A percentile compares a stretch with the other conserved stretches of the same genome.
Evolutionary conservation across 1,284 basidiomycete species (phyloP).

Genomic region (Trichosporon sp.): DNA sequence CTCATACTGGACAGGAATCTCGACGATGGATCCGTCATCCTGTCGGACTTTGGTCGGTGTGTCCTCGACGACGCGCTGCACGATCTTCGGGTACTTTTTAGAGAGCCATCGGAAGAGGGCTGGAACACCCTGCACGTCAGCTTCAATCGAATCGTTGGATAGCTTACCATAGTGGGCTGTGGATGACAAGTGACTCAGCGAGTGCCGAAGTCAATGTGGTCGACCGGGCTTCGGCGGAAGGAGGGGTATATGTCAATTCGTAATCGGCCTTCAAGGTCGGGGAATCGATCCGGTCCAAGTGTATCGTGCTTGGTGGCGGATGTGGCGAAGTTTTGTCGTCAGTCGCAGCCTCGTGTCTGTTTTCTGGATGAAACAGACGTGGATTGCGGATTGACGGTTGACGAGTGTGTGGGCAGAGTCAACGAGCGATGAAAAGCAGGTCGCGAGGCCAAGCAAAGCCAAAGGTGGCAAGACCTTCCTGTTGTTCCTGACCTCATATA

Average conservation of each 20-base stretch:
- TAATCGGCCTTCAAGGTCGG: neutral
- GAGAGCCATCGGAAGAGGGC: constrained; percentile 88
- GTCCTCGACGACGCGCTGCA: constrained; percentile 74
- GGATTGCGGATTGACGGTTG: neutral
- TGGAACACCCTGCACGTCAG: constrained; percentile 65
- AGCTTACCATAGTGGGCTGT: constrained; percentile 11
- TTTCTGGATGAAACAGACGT: neutral
- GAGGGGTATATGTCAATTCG: neutral
- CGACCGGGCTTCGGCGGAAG: neutral
- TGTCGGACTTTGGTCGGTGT: constrained; percentile 61
- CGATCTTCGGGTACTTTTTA: constrained; percentile 95
- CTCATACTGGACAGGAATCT: constrained; percentile 76
- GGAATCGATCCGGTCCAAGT: neutral
- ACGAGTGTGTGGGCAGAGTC: neutral
- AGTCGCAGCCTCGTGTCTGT: neutral
- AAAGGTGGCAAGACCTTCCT: neutral
- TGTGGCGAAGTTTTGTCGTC: neutral
- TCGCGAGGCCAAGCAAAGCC: neutral
- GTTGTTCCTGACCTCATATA: neutral
- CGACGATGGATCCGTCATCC: constrained; percentile 60
- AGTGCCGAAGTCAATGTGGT: neutral
- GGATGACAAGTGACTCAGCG: neutral
- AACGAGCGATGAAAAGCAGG: neutral
- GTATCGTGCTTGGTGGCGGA: neutral
- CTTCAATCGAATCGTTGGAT: no score